Conservation (phyloP, 257 asterid genomes). For the Anisodus acutangulus region DNA sequence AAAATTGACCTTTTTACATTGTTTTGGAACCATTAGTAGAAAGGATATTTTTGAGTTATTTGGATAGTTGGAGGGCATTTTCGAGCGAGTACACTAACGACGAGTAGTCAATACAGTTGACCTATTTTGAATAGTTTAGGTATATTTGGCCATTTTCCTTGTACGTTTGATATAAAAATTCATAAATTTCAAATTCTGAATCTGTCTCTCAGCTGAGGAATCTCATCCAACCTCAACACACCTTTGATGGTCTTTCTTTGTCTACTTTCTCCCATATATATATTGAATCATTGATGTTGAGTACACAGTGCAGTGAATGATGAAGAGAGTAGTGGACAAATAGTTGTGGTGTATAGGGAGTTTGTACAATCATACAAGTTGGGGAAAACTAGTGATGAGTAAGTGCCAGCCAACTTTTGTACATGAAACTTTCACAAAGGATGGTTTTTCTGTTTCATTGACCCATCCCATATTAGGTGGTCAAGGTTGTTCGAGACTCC, state of each 20-base stretch:
- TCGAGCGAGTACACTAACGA: too few species aligned
- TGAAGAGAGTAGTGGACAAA: neutral
- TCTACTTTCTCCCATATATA: neutral
- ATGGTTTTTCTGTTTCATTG: constrained; percentile 13
- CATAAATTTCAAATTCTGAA: neutral
- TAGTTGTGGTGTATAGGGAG: neutral
- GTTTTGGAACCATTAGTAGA: too few species aligned
- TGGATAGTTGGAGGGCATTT: too few species aligned
- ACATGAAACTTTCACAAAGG: constrained; percentile 1
- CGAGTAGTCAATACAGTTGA: too few species aligned
- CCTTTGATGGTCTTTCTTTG: neutral
- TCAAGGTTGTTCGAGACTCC: neutral
- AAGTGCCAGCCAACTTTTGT: neutral
- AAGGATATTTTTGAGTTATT: too few species aligned
- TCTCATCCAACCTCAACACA: neutral
- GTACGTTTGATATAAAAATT: too few species aligned
- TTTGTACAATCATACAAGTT: neutral
- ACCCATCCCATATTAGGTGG: constrained; percentile 28
- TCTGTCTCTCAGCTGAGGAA: too few species aligned
- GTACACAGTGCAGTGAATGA: neutral
- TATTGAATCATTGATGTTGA: neutral
- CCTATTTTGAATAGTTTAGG: too few species aligned
- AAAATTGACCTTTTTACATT: too few species aligned
- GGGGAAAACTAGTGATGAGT: constrained; percentile 2
- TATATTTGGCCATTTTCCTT: too few species aligned